A percentile compares a stretch with the other conserved stretches of the same genome.
Evolutionary conservation across 164 flowering plant genomes (phyloP).

Genomic region (Annona squamosa): DNA sequence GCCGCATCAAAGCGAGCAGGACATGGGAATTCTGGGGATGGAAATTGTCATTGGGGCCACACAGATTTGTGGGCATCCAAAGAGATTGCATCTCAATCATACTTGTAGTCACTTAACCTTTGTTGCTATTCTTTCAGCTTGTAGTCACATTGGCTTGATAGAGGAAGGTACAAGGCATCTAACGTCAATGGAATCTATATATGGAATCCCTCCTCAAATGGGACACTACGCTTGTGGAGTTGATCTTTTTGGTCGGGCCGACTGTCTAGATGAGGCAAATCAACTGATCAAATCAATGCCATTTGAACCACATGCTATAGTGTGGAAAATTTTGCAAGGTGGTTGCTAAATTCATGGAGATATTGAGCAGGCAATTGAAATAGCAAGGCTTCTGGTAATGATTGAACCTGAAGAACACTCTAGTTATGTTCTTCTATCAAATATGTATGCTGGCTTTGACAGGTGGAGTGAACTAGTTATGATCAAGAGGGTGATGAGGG

Average conservation of each 20-base stretch:
- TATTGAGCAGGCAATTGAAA: conserved; percentile 46
- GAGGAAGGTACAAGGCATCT: conserved; percentile 48
- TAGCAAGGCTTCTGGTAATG: conserved; percentile 43
- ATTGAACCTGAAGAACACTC: conserved; percentile 73
- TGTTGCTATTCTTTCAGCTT: conserved; percentile 79
- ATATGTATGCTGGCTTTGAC: conserved; percentile 50
- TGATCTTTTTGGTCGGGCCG: conserved; percentile 72
- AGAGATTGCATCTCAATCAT: conserved; percentile 65
- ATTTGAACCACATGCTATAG: conserved; percentile 61
- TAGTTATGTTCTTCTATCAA: conserved; percentile 75
- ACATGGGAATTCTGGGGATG: conserved; percentile 94
- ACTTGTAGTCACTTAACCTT: conserved; percentile 59
- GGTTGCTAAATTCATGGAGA: conserved; percentile 69
- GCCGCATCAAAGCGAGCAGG: conserved; percentile 76
- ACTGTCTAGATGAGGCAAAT: conserved; percentile 52
- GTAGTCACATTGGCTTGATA: conserved; percentile 74
- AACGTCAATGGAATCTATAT: conserved; percentile 50
- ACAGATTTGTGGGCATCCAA: conserved; percentile 81
- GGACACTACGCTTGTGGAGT: conserved; percentile 83
- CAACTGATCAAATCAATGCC: conserved; percentile 61
- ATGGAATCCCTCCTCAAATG: conserved; percentile 62
- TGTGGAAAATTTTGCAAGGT: conserved; percentile 69
- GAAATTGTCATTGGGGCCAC: conserved; percentile 85
- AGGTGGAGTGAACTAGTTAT: conserved; percentile 71
- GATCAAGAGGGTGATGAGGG: conserved; percentile 64